A percentile compares a stretch with the other conserved stretches of the same genome.
phyloP scores from a whole-genome alignment of 306 rosid genomes.

The Cicer chorassanicum region DNA sequence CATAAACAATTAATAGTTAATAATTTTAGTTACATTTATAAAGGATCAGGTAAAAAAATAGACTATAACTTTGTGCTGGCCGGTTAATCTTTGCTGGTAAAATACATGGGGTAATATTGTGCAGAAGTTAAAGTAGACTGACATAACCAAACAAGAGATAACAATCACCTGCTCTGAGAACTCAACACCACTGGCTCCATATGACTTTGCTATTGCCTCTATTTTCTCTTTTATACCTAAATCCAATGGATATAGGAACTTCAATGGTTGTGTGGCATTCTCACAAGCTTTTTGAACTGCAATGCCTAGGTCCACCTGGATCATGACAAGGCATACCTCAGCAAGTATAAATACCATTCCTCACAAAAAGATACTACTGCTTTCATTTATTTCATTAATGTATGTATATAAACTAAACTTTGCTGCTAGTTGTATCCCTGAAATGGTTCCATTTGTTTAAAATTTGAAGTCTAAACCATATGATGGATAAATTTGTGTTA shows the following conservation, averaged over 20 bases:
- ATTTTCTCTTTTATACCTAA: conserved; percentile 80
- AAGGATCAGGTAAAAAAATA: neutral
- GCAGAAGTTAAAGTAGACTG: conserved; percentile 14
- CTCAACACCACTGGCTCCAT: conserved; percentile 87
- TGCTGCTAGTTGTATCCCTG: conserved; percentile 3
- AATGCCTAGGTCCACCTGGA: conserved; percentile 91
- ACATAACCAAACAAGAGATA: conserved; percentile 29
- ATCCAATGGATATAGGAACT: conserved; percentile 85
- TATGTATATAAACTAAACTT: conserved; percentile 7
- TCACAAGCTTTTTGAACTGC: conserved; percentile 92
- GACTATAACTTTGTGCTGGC: too few species aligned
- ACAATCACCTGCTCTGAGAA: conserved; percentile 86
- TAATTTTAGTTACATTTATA: neutral
- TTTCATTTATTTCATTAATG: conserved; percentile 7
- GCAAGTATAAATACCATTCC: conserved; percentile 27
- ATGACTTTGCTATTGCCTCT: conserved; percentile 92
- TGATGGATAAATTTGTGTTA: neutral
- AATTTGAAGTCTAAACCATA: conserved; percentile 27
- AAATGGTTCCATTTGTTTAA: conserved; percentile 23
- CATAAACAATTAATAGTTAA: neutral
- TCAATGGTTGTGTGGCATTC: conserved; percentile 72
- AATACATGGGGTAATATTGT: neutral
- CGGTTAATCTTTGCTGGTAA: neutral
- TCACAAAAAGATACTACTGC: conserved; percentile 18
- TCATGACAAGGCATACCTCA: conserved; percentile 43